A percentile compares a stretch with the other conserved stretches of the same genome.
Conservation (phyloP, 73 alveolate genomes). For the Breviolum minutum region DNA sequence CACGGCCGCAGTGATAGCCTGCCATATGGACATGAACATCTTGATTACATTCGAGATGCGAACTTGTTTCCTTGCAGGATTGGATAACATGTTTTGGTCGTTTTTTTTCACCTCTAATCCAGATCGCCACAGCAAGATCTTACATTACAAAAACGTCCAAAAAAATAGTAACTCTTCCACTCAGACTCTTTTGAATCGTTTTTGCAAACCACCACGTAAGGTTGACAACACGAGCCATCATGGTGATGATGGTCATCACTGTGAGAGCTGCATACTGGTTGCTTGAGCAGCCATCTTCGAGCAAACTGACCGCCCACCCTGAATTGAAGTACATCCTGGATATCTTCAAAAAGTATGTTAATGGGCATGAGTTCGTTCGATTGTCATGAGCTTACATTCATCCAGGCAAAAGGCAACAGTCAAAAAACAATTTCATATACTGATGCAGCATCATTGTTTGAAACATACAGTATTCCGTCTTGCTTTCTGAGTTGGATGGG, state of each 20-base stretch:
- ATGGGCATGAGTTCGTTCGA: neutral
- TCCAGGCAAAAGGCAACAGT: neutral
- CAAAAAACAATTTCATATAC: neutral
- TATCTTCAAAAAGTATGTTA: neutral
- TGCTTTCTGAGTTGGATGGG: conserved; percentile 30
- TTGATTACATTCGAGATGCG: neutral
- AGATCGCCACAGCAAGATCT: neutral
- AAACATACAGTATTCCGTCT: neutral
- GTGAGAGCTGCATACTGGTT: neutral
- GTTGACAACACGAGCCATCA: neutral
- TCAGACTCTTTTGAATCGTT: neutral
- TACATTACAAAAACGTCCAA: neutral
- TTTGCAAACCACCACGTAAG: neutral
- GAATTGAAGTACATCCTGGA: neutral
- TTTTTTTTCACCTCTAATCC: too few relatives aligned
- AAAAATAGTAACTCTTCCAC: neutral
- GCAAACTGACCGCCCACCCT: conserved; percentile 2
- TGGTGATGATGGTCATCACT: conserved; percentile 1
- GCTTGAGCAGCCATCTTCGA: neutral
- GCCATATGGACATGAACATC: neutral
- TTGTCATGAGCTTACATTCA: neutral
- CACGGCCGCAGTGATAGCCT: neutral
- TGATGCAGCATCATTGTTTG: neutral
- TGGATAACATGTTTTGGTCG: neutral
- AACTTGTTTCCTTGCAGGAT: neutral